Evolutionary conservation across 1,139 yeast species (phyloP), one percentile per base, ranked within the genome.

Genomic region (Lizanozyma gosingica): DNA sequence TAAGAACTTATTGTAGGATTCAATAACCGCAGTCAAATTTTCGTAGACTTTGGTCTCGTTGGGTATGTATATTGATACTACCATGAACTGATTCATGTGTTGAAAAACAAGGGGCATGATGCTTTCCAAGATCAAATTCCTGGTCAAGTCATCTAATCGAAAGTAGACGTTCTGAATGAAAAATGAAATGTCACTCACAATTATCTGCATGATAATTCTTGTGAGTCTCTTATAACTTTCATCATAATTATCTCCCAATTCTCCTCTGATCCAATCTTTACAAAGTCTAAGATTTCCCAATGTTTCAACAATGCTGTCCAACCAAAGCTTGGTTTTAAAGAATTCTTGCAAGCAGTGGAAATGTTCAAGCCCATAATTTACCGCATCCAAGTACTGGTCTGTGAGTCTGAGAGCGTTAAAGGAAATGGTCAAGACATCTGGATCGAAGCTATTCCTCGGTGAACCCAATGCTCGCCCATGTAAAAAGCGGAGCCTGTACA

Each of bases 221-320:
- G 58, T 14, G 63, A 55, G 2, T 42, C 38, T 22, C 45, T 41
- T 43, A 67, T 59, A 34, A 51, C 53, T 4, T 3, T 56, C 58
- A n/a, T 43, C 43, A 35, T 52, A 51, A n/a, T 47, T 39, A 8
- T 6, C 14, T 8, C n/a, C 15, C 27, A 35, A 17, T 17, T 17
- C 32, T 2, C 43, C 27, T 4, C 41, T 39, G 29, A 22, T 22
- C 9, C 6, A 22, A 22, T 22, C 29, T 22, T 22, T 22, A 22
- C 29, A 22, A 22, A 66, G 43, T 34, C 56, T 55, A 11, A 69
- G 47, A 39, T 66, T 62, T 0, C 68, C 71, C 18, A 67, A 45
- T 16, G 68, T 47, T 42, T 67, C 73, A 47, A 66, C 61, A 0
- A 60, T 48, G 1, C 74, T 70, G 42, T 69, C 73, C 2, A 68